phyloP scores from a whole-genome alignment of 2,329 filamentous ascomycete species.

The Alternaria sp. region DNA sequence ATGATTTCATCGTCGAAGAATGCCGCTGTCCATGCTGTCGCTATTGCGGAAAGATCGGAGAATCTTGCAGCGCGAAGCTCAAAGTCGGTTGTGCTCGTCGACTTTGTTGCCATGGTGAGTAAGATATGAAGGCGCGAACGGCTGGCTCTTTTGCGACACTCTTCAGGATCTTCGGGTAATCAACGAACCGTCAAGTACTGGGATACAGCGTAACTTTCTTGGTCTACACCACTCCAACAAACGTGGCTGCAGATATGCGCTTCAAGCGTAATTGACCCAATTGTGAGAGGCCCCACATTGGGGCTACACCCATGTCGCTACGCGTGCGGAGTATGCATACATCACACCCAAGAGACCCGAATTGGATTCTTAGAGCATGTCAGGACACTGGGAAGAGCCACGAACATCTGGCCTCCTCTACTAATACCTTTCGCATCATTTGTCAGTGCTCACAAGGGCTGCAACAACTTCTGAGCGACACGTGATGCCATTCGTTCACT shows the following conservation, averaged over 20 bases:
- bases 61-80: slow-evolving; percentile 20
- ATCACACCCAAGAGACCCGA: neutral
- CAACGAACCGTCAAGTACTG: neutral
- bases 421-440: neutral
- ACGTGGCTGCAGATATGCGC: neutral
- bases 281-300: neutral
- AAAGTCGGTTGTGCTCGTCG: neutral
- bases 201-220: neutral
- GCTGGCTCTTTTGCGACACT: neutral
- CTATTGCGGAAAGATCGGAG: slow-evolving; percentile 29
- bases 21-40: slow-evolving; percentile 30
- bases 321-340: neutral
- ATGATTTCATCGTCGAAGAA: slow-evolving; percentile 45
- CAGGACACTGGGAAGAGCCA: neutral
- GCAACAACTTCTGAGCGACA: neutral
- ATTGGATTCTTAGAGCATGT: neutral
- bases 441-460: neutral
- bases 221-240: no score
- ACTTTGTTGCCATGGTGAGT: neutral
- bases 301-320: neutral
- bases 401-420: neutral
- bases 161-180: no score
- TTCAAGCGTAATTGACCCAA: neutral
- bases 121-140: no score
- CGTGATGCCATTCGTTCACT: neutral